Evolutionary conservation across 2,329 filamentous ascomycete genomes (phyloP), one percentile per base, ranked within the genome.

Genomic region (Claviceps purpurea): DNA sequence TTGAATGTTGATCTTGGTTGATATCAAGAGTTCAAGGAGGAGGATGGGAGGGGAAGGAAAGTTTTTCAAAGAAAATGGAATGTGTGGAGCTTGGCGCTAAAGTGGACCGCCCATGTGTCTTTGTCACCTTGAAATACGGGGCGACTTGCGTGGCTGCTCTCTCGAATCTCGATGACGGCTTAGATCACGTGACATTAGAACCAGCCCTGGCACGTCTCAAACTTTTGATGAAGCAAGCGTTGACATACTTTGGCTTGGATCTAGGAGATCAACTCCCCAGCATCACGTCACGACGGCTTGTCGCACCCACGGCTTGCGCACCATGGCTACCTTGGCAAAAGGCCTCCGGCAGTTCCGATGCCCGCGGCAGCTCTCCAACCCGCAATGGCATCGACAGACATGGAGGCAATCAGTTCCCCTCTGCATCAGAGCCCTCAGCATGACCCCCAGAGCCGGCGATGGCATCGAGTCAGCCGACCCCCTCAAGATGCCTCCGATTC

Each of bases 1-100:
- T 80, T 88, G 76, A 70, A 66, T 67, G 64, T 60, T 58, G 26
- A 51, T 50, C 26, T 44, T 26, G 26, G 57, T 56, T 54, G 54
- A 55, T 34, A 11, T 43, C 16, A 49, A 45, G 54, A 30, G 50
- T 54, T 37, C 45, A 34, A 50, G 38, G 22, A 44, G n/a, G 14
- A 10, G 30, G 16, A 45, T 38, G 41, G 50, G 58, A 55, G 56
- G 58, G 61, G 52, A 49, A 52, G 53, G 38, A 55, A 52, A 47
- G 44, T 34, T 34, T 34, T 34, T 34, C 30, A 34, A 11, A 11
- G 30, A 34, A 34, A 34, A 11, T 4, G 30, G 3, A 52, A 47
- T 41, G 49, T 43, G 55, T 56, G 56, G 58, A 54, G 58, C 57
- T 57, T 57, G 55, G 30, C 30, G 30, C 30, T 11, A 34, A 11